Conservation (phyloP, 2,329 filamentous ascomycete genomes). For the Xylaria sp. region DNA sequence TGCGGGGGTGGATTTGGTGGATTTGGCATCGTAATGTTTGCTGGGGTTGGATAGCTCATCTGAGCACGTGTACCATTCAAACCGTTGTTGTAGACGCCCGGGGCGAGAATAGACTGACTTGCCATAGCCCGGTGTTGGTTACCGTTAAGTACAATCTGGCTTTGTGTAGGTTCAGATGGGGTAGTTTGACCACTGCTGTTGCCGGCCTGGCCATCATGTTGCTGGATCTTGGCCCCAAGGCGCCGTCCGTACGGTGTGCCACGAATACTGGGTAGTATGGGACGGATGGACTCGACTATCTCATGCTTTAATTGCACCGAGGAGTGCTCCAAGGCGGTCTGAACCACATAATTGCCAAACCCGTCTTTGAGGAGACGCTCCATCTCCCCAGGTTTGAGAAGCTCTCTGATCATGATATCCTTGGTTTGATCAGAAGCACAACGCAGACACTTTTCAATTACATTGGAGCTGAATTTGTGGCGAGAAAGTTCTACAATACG, state of each 20-base stretch:
- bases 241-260: slow-evolving; percentile 93
- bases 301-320: slow-evolving; percentile 74
- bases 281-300: slow-evolving; percentile 84
- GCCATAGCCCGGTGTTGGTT: slow-evolving; percentile 51
- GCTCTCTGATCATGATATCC: slow-evolving; percentile 83
- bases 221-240: slow-evolving; percentile 84
- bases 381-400: slow-evolving; percentile 75
- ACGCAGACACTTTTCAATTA: slow-evolving; percentile 94
- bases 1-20: slow-evolving; percentile 36
- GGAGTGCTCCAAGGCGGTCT: slow-evolving; percentile 89
- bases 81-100: slow-evolving; percentile 43
- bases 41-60: slow-evolving; percentile 44
- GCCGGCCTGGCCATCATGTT: slow-evolving; percentile 56
- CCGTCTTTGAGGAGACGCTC: slow-evolving; percentile 89
- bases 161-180: slow-evolving; percentile 58
- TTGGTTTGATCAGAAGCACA: slow-evolving; percentile 78
- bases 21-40: slow-evolving; percentile 41
- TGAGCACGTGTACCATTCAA: slow-evolving; percentile 43
- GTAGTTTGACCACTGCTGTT: slow-evolving; percentile 57
- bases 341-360: slow-evolving; percentile 97
- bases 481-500: slow-evolving; percentile 76
- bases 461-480: slow-evolving; percentile 99
- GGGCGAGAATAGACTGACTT: slow-evolving; percentile 46
- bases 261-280: slow-evolving; percentile 82
- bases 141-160: slow-evolving; percentile 58